Evolutionary conservation across 2,329 filamentous ascomycete genomes (phyloP).

Genomic region (Cladosporium sphaerospermum): DNA sequence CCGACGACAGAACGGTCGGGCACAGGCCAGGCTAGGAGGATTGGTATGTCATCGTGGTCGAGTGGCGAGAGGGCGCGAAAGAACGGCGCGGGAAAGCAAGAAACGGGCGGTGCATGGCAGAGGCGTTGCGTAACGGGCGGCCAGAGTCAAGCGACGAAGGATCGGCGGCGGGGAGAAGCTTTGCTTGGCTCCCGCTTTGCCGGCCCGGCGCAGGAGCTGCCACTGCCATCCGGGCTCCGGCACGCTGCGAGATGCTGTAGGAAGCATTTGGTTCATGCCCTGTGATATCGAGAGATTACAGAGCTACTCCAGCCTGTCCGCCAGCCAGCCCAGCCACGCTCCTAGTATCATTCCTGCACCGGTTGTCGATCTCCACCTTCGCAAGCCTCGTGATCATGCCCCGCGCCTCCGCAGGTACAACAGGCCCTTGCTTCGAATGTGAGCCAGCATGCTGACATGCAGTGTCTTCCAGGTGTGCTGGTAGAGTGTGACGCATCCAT

Average conservation of each 20-base stretch:
- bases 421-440: not conserved
- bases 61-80: not conserved
- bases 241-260: too few species aligned
- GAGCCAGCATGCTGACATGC: not conserved
- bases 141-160: not conserved
- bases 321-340: too few species aligned
- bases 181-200: not conserved
- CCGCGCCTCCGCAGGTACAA: slow-evolving; percentile 8
- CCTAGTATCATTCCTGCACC: too few species aligned
- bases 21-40: not conserved
- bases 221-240: too few species aligned
- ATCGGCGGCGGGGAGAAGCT: not conserved
- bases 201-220: not conserved
- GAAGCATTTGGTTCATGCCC: too few species aligned
- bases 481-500: slow-evolving; percentile 81
- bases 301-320: too few species aligned
- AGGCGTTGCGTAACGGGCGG: too few species aligned
- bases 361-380: too few species aligned
- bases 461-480: slow-evolving; percentile 53
- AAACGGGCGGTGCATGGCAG: not conserved
- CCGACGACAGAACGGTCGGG: too few species aligned
- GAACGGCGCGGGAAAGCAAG: not conserved
- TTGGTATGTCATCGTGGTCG: not conserved
- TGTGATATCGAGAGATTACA: too few species aligned
- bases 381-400: not conserved